Conservation (phyloP, 805 yeast genomes). For the Blastobotrys peoriensis region DNA sequence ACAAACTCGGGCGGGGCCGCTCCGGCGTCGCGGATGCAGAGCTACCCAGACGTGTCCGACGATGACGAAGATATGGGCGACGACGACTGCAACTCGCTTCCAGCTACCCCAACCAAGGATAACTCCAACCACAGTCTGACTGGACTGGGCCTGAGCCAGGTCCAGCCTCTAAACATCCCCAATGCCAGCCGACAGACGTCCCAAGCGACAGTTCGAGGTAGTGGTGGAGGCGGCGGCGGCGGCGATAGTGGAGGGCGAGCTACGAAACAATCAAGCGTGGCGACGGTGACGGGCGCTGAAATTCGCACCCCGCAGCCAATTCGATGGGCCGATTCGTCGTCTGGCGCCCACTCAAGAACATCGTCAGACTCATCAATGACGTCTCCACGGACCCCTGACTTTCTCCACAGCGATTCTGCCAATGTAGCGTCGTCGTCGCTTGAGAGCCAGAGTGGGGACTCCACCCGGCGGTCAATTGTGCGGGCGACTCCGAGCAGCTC, state of each 20-base stretch:
- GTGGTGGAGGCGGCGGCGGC: neutral
- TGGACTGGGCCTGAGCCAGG: neutral
- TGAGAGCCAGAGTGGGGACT: conserved; percentile 4
- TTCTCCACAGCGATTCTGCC: neutral
- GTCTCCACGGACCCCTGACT: neutral
- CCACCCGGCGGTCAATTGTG: neutral
- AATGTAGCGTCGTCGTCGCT: neutral
- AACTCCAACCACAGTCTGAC: conserved; percentile 1
- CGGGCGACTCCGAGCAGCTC: neutral
- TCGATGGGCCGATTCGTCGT: neutral
- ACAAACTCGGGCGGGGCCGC: conserved; percentile 10
- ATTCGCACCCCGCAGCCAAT: neutral
- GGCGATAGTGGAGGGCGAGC: neutral
- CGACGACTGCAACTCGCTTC: conserved; percentile 18
- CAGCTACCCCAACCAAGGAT: conserved; percentile 41
- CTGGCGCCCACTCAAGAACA: neutral
- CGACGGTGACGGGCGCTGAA: neutral
- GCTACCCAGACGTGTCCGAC: conserved; percentile 10
- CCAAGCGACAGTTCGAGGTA: neutral
- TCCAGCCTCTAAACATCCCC: neutral
- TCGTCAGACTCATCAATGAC: neutral
- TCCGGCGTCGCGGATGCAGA: neutral
- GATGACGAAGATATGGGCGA: conserved; percentile 1
- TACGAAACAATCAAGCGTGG: neutral
- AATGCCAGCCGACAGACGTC: neutral